Conservation (phyloP, 148 eudicot species). For the Rhododendron henanense region DNA sequence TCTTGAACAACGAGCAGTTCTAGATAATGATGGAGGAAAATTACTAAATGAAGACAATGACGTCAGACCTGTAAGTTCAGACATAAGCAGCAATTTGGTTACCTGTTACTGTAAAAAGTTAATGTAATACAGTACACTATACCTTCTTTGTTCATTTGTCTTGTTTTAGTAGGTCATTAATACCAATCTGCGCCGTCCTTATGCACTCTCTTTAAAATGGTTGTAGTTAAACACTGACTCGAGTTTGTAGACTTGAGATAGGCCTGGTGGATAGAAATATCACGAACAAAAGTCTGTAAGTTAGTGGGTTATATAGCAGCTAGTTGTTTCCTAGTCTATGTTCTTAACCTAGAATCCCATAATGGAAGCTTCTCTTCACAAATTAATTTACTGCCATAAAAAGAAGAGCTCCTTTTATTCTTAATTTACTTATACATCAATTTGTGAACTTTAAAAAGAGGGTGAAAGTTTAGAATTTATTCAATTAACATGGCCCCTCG, state of each 20-base stretch:
- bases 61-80: constrained; percentile 72
- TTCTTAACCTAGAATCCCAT: not conserved
- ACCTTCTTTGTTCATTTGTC: not conserved
- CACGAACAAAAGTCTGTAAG: not conserved
- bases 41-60: constrained; percentile 92
- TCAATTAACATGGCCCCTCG: not conserved
- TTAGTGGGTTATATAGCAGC: not conserved
- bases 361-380: not conserved
- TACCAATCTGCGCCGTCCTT: not conserved
- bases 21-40: constrained; percentile 79
- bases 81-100: not conserved
- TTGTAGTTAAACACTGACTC: not conserved
- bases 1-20: constrained; percentile 82
- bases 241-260: not conserved
- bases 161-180: not conserved
- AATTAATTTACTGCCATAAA: not conserved
- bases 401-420: not conserved
- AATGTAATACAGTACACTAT: not conserved
- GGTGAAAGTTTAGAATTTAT: not conserved
- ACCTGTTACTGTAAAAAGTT: not conserved
- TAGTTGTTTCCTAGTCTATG: not conserved
- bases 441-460: not conserved
- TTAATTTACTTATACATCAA: not conserved
- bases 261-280: not conserved
- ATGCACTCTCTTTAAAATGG: not conserved